A percentile compares a stretch with the other conserved stretches of the same genome.
phyloP scores from a whole-genome alignment of 305 asterid genomes.

The Caryopteris hybrid region DNA sequence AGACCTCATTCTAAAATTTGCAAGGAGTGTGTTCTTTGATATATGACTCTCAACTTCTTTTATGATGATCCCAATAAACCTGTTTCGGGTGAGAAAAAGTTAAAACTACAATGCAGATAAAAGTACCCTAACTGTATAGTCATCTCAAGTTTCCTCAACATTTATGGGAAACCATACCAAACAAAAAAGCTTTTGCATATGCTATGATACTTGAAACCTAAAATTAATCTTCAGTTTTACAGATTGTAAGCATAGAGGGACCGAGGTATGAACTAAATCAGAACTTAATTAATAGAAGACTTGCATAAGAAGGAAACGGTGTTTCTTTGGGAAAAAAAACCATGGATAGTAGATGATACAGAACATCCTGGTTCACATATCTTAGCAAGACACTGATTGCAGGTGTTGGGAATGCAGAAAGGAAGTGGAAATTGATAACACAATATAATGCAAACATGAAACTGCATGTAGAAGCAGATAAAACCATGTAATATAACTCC shows the following conservation, averaged over 20 bases:
- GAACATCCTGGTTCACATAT: too few relatives aligned
- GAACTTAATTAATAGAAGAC: neutral
- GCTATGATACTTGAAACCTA: neutral
- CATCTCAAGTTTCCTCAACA: neutral
- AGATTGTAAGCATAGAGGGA: neutral
- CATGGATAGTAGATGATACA: too few relatives aligned
- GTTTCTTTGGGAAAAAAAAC: too few relatives aligned
- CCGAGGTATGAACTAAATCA: too few relatives aligned
- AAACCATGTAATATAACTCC: neutral
- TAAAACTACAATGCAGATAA: slow-evolving; percentile 20
- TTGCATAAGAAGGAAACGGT: neutral
- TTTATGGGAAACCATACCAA: neutral
- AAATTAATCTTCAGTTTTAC: neutral
- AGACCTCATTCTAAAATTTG: slow-evolving; percentile 66
- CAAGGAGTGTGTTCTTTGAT: slow-evolving; percentile 55
- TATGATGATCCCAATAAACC: slow-evolving; percentile 61
- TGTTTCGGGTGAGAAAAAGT: slow-evolving; percentile 29
- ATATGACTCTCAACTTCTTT: slow-evolving; percentile 71
- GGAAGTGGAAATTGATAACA: too few relatives aligned
- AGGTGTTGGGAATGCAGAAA: neutral
- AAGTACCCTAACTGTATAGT: neutral
- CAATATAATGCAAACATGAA: too few relatives aligned
- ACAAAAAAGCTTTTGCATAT: neutral
- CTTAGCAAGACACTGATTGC: neutral
- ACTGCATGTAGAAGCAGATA: neutral